Conservation (phyloP, 768 basidiomycete species). For the Obba rivulosa region DNA sequence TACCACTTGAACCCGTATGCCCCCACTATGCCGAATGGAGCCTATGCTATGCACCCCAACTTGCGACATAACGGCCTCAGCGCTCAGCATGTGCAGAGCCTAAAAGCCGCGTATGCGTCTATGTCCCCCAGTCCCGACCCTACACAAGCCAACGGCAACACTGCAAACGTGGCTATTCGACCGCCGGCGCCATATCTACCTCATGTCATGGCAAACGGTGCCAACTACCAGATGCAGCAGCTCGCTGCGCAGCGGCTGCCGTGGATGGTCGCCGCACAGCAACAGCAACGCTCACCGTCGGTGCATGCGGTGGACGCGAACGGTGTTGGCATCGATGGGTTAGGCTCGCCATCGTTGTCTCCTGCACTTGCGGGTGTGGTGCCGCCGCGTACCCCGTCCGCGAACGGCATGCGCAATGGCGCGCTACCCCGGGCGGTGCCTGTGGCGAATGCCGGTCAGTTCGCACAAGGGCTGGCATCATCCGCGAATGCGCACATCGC, state of each 20-base stretch:
- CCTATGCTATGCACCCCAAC: slow-evolving; percentile 27
- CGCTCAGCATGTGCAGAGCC: slow-evolving; percentile 53
- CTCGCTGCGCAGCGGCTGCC: slow-evolving; percentile 12
- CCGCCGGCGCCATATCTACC: slow-evolving; percentile 33
- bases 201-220: slow-evolving; percentile 32
- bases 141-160: slow-evolving; percentile 26
- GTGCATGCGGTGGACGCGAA: slow-evolving; percentile 25
- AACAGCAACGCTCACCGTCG: slow-evolving; percentile 20
- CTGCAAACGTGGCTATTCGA: slow-evolving; percentile 20
- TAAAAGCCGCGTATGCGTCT: slow-evolving; percentile 51
- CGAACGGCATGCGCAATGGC: slow-evolving; percentile 46
- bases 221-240: slow-evolving; percentile 41
- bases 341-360: slow-evolving; percentile 33
- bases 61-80: slow-evolving; percentile 39
- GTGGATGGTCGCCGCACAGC: slow-evolving; percentile 12
- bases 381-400: slow-evolving; percentile 46
- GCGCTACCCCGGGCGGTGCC: slow-evolving; percentile 5
- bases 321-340: slow-evolving; percentile 25
- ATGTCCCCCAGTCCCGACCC: slow-evolving; percentile 34
- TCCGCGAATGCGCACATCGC: slow-evolving; percentile 18
- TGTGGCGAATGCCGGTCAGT: slow-evolving; percentile 8
- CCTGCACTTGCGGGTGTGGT: slow-evolving; percentile 31
- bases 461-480: slow-evolving; percentile 11
- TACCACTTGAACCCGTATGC: slow-evolving; percentile 39
- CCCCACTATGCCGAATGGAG: slow-evolving; percentile 32